phyloP scores from a whole-genome alignment of 805 yeast species.

The Saccharomycodes ludwigii region DNA sequence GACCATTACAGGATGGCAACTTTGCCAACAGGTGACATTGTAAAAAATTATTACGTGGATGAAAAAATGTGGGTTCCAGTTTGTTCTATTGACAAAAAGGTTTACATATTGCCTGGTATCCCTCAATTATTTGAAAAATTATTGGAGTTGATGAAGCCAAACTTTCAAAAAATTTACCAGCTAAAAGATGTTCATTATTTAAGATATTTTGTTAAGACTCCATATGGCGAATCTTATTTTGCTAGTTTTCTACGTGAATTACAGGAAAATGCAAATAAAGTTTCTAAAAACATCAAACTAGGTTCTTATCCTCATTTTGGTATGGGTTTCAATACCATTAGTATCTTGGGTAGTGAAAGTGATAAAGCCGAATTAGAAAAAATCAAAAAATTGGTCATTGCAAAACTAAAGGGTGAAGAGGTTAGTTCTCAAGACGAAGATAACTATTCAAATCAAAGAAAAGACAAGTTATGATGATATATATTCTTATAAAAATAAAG shows the following conservation, averaged over 20 bases:
- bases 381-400: conserved; percentile 35
- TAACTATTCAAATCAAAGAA: conserved; percentile 15
- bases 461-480: conserved; percentile 1
- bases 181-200: conserved; percentile 21
- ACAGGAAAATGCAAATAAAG: conserved; percentile 30
- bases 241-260: conserved; percentile 49
- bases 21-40: conserved; percentile 42
- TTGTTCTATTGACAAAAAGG: conserved; percentile 50
- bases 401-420: conserved; percentile 41
- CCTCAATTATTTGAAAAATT: conserved; percentile 59
- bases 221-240: conserved; percentile 47
- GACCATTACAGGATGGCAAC: conserved; percentile 76
- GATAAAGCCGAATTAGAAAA: conserved; percentile 26
- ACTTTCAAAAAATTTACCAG: conserved; percentile 26
- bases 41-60: conserved; percentile 33
- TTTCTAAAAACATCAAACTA: conserved; percentile 38
- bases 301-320: conserved; percentile 80
- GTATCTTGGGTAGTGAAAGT: conserved; percentile 50
- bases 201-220: conserved; percentile 52
- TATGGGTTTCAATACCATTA: conserved; percentile 53
- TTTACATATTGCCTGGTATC: conserved; percentile 73
- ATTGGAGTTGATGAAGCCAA: conserved; percentile 32
- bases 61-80: conserved; percentile 76
- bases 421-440: conserved; percentile 48
- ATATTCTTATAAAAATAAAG: neutral